Conservation (phyloP, 2,329 filamentous ascomycete species). For the Diaporthe aspalathi region DNA sequence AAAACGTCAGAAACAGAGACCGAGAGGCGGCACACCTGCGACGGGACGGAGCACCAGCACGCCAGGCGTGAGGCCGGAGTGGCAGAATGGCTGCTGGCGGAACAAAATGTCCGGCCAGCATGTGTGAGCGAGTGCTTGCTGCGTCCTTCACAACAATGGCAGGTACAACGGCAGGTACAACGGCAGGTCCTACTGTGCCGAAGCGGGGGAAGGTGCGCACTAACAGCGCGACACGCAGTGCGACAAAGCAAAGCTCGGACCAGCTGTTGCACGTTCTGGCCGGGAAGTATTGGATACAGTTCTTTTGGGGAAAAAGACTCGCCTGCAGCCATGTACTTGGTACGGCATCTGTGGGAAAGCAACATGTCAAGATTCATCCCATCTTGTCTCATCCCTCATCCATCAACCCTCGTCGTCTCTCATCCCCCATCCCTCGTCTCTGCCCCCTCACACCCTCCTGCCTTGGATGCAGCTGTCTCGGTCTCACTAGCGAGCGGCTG, state of each 20-base stretch:
- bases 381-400: not conserved
- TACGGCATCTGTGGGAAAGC: too few relatives aligned
- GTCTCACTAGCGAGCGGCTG: not conserved
- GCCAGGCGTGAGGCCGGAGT: not conserved
- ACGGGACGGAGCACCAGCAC: constrained; percentile 7
- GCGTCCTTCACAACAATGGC: too few relatives aligned
- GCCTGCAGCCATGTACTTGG: too few relatives aligned
- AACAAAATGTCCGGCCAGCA: constrained; percentile 13
- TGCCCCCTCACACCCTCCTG: too few relatives aligned
- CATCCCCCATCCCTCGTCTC: too few relatives aligned
- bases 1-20: not conserved
- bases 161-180: too few relatives aligned
- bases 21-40: not conserved
- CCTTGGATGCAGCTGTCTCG: constrained; percentile 1
- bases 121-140: too few relatives aligned
- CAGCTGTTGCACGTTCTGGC: not conserved
- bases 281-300: too few relatives aligned
- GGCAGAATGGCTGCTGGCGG: not conserved
- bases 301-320: too few relatives aligned
- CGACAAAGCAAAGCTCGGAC: not conserved
- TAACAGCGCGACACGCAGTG: not conserved
- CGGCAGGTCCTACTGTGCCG: not conserved
- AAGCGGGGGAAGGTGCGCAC: not conserved
- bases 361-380: not conserved
- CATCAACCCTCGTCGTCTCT: not conserved